Base-by-base conservation (phyloP, 2,329 filamentous ascomycete species). In the Fusarium kyushuense region DNA sequence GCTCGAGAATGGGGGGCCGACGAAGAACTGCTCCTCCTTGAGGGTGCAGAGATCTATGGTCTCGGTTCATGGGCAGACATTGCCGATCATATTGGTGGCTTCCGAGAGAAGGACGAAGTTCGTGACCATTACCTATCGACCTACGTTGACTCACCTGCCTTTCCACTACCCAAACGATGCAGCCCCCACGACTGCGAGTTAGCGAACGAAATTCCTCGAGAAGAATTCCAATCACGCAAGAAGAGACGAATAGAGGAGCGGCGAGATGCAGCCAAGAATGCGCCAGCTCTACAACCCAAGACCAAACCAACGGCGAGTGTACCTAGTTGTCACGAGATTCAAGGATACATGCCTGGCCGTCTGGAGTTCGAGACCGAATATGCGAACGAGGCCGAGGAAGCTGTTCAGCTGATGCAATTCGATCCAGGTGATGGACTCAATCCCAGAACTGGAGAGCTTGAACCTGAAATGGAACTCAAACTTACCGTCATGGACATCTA, bases 401-500 rank as follows among this genome's bases (percentile, higher is more conserved):
- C 95, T 0, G 96, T 99, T 3, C 96, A 99, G 78, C 90, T 97
- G 67, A 98, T 99, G 94, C 92, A 96, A 68, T 99, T 99, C 75
- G 95, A 98, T 58, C 95, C 96, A 0, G 96, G 96, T 27, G 95
- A 97, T 79, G 96, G 96, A 58, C 85, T 97, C 70, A 97, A 97
- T 75, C 90, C 92, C 1, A 83, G 86, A 4, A 97, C 94, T 0
- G 92, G 92, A 64, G 91, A 96, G 75, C 84, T 96, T 59, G 96
- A 99, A 73, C 94, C 96, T 1, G 96, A 99, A 79, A 97, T 97
- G 86, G 94, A 97, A 69, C 86, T 99, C 45, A 99, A 99, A 84
- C 89, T 98, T 81, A 97, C 94, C 0, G 94, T 99, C 21, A 97
- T 99, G 89, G 94, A 97, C 70, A 97, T 99, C 51, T 99, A 99